Percentiles rank a stretch among this genome's conserved stretches.
These are phyloP conservation scores for Fusarium siculi DNA, from an alignment of 2,329 filamentous ascomycete species.

Conservation along the genomic window DNA sequence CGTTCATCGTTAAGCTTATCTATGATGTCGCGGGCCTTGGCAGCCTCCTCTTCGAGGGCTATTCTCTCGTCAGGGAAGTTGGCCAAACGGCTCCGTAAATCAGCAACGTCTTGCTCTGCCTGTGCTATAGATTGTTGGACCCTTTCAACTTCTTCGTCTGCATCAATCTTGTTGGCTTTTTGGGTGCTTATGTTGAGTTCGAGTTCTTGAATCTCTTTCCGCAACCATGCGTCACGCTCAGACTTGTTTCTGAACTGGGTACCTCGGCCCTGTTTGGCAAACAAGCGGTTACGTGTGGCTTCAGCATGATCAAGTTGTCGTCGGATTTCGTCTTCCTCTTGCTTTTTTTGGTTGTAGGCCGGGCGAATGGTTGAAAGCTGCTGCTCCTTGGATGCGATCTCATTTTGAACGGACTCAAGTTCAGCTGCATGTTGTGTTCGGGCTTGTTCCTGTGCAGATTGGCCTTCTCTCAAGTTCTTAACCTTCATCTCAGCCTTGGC, in stretches of 20 bases:
- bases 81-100: constrained; percentile 77
- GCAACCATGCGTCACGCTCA: constrained; percentile 86
- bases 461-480: constrained; percentile 84
- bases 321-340: constrained; percentile 76
- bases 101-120: constrained; percentile 77
- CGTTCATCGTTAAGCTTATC: constrained; percentile 87
- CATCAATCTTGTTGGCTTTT: constrained; percentile 85
- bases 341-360: constrained; percentile 77
- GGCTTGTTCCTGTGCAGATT: constrained; percentile 79
- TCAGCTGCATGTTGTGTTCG: constrained; percentile 77
- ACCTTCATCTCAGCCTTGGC: constrained; percentile 89
- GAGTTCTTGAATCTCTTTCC: constrained; percentile 82
- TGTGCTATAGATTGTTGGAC: constrained; percentile 77
- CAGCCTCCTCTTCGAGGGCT: constrained; percentile 77
- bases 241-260: constrained; percentile 88
- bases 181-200: constrained; percentile 80
- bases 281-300: constrained; percentile 78
- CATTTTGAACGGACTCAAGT: constrained; percentile 75
- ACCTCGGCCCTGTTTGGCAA: constrained; percentile 91
- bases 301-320: constrained; percentile 81
- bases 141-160: constrained; percentile 81
- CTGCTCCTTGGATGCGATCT: constrained; percentile 79
- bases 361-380: constrained; percentile 82
- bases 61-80: constrained; percentile 81
- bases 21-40: constrained; percentile 79